phyloP scores from a whole-genome alignment of 441 rosid genomes.

The Pelargonium myrrhifolium region DNA sequence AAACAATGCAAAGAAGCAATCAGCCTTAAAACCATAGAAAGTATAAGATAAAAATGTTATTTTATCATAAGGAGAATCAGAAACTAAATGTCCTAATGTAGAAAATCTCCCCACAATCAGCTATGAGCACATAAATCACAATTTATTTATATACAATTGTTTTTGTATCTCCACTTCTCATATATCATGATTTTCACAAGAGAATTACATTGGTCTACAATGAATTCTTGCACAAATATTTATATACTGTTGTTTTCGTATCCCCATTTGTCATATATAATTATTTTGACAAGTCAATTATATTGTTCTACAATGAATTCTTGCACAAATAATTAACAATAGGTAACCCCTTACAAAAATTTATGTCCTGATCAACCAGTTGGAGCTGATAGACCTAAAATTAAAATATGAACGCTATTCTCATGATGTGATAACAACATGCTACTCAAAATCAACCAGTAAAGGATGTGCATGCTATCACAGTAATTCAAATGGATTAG shows the following conservation, averaged over 20 bases:
- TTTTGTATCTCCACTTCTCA: neutral
- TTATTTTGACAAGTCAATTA: neutral
- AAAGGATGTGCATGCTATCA: neutral
- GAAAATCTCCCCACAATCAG: neutral
- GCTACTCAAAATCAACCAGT: neutral
- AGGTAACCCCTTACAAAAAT: too few species aligned
- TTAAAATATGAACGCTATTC: too few species aligned
- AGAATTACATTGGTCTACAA: neutral
- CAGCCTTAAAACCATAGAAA: neutral
- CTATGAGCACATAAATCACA: neutral
- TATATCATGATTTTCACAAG: neutral
- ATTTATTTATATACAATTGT: neutral
- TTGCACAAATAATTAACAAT: neutral
- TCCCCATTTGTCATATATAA: neutral
- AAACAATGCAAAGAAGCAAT: constrained; percentile 16
- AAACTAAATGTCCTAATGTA: neutral
- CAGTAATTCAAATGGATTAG: neutral
- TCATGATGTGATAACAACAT: neutral
- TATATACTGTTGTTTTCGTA: neutral
- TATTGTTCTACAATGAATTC: neutral
- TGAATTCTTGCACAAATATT: neutral
- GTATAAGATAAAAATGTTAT: neutral
- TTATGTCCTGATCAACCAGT: too few species aligned
- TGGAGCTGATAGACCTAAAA: too few species aligned
- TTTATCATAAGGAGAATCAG: neutral